Base-by-base conservation (phyloP, 2,329 filamentous ascomycete genomes). In the Fusarium pilosicola region DNA sequence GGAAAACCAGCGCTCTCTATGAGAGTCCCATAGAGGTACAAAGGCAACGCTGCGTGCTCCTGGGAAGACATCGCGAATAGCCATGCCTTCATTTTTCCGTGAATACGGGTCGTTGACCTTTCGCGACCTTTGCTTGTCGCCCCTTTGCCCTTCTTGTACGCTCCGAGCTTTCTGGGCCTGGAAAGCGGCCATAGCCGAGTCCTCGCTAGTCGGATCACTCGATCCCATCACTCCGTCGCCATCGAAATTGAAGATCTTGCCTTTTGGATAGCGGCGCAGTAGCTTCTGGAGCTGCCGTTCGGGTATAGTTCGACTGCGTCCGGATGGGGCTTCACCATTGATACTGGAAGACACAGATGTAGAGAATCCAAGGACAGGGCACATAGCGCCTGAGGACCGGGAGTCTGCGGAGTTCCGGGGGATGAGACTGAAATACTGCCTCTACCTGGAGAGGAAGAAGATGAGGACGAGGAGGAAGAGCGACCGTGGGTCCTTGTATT, bases 21-120 rank as follows among this genome's bases (percentile, higher is more conserved):
- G 80, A 1, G 81, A 71, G 62, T 87, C 85, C 85, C 86, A 88
- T 0, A 88, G 71, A 1, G 87, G 87, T 1, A 87, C 77, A 45
- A 87, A 82, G 1, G 83, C 83, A 4, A 88, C 79, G 42, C 84
- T 86, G 7, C 85, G 80, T 4, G 86, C 86, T 0, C 81, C 81
- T 0, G 85, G 83, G 12, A 88, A 84, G 4, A 82, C 72, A 5
- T 75, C 61, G 1, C 78, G 62, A 20, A 87, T 78, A 7, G 77
- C 51, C 30, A 44, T 60, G 9, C 67, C 76, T 36, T 79, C 75
- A 2, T 70, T 68, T 30, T 71, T 62, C 20, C 69, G 65, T 1
- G 74, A 74, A 56, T 67, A 74, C 6, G 70, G 54, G 3, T 59
- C 72, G 12, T 28, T 62, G 20, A 10, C 59, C 24, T 56, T n/a